Evolutionary conservation across 1,284 basidiomycete species (phyloP), one percentile per base, ranked within the genome.

Genomic region (Inonotus hispidus): DNA sequence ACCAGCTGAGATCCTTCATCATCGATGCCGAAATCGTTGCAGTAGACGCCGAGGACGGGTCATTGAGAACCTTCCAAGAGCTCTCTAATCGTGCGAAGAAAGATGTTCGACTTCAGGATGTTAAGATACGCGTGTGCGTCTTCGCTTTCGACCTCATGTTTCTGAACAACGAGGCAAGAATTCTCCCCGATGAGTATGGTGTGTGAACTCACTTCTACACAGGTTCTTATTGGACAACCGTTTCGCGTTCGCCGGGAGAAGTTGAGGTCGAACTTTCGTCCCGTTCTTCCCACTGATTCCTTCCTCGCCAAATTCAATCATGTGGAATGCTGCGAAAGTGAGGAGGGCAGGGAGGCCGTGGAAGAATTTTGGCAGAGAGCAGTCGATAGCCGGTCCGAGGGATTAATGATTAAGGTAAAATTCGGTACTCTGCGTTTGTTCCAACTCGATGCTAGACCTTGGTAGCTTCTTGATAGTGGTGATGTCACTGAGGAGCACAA

Each of bases 121-220:
- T 98, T 69, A 88, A 84, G 66, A 83, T 97, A 56, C 75, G 85
- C 43, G 93, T 98, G 1, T 90, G 91, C 58, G 82, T 97, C 0
- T 96, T 88, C 73, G 92, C 84, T 0, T 98, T 98, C 71, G 95
- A 98, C 74, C 70, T 98, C 63, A 90, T 98, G 83, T 90, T 90
- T 69, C 75, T 95, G 56, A 90, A 98, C 72, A 90, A 87, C 71
- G 80, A 82, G 75, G 88, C 87, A 63, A 69, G 79, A 38, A 52
- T 23, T 61, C 19, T 21, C 21, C 54, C 52, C 5, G 32, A 57
- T 39, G 8, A 13, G 13, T 19, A 47, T 52, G 54, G 53, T 21
- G 25, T 50, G 35, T 62, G 50, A 53, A 47, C 57, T 62, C 14
- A 60, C 35, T 25, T 63, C 23, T 59, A 21, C 29, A n/a, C 58